These are phyloP conservation scores for Globisporangium paroecandrum DNA, from an alignment of 352 stramenopile species.

Conservation along the genomic window DNA sequence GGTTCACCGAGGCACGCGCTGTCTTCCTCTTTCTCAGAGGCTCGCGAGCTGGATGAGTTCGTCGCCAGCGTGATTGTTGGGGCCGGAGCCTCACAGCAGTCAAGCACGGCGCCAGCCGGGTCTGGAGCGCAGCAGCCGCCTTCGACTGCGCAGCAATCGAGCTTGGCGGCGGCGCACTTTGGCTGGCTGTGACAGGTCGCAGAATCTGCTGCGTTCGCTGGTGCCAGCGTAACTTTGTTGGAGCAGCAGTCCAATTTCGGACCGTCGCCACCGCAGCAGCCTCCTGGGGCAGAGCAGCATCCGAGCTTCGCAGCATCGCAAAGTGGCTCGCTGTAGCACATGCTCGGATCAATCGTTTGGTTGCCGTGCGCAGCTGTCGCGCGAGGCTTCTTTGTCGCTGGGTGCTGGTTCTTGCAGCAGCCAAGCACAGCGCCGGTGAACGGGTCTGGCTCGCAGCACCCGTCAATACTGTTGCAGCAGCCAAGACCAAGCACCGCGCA, in stretches of 20 bases:
- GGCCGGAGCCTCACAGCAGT: slow-evolving; percentile 24
- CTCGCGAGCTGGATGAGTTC: not conserved
- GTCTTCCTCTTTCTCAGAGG: not conserved
- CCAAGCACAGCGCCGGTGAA: slow-evolving; percentile 42
- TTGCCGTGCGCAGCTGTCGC: slow-evolving; percentile 15
- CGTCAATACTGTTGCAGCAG: slow-evolving; percentile 71
- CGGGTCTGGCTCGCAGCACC: slow-evolving; percentile 59
- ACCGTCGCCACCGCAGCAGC: slow-evolving; percentile 42
- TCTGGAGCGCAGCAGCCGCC: slow-evolving; percentile 38
- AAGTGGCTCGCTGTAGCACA: slow-evolving; percentile 37
- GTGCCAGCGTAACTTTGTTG: slow-evolving; percentile 10
- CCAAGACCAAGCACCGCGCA: slow-evolving; percentile 53
- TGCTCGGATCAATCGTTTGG: slow-evolving; percentile 8
- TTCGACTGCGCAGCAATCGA: slow-evolving; percentile 33
- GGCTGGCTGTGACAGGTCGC: slow-evolving; percentile 33
- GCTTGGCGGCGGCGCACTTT: slow-evolving; percentile 25
- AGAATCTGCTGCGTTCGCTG: not conserved
- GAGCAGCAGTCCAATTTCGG: slow-evolving; percentile 39
- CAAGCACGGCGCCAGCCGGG: slow-evolving; percentile 23
- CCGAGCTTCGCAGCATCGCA: slow-evolving; percentile 42
- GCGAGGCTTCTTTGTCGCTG: slow-evolving; percentile 27
- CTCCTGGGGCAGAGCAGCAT: slow-evolving; percentile 37
- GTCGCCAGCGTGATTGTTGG: not conserved
- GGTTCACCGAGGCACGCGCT: slow-evolving; percentile 8
- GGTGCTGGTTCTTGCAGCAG: slow-evolving; percentile 65